phyloP scores from a whole-genome alignment of 1,284 basidiomycete species.

The Tausonia pullulans region DNA sequence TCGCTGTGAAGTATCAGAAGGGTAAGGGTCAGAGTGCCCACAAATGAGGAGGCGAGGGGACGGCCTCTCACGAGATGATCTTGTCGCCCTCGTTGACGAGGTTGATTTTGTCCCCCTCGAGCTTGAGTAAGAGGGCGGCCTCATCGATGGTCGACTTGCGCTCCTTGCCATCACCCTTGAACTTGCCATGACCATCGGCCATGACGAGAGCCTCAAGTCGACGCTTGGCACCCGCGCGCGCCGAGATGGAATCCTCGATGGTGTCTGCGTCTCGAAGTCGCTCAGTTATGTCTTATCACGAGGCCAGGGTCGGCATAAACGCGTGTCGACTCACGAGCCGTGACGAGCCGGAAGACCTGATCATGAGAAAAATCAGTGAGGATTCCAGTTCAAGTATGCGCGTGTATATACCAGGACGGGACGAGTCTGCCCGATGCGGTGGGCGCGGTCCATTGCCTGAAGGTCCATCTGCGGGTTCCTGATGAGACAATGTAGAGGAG shows the following conservation, averaged over 20 bases:
- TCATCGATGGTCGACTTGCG: constrained; percentile 57
- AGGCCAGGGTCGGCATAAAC: background rate
- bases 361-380: constrained; percentile 16
- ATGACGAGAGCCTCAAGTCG: constrained; percentile 90
- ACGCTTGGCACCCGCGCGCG: constrained; percentile 74
- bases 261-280: constrained; percentile 42
- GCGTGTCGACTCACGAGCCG: constrained; percentile 38
- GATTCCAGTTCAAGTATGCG: background rate
- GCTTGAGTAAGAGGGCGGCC: constrained; percentile 62
- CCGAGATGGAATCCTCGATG: constrained; percentile 82
- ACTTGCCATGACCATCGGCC: constrained; percentile 57
- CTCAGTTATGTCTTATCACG: background rate
- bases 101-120: constrained; percentile 81
- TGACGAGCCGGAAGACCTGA: constrained; percentile 70
- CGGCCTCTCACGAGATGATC: constrained; percentile 45
- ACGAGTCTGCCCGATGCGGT: constrained; percentile 85
- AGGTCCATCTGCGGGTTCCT: constrained; percentile 81
- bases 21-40: background rate
- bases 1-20: constrained; percentile 39
- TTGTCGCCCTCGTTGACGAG: constrained; percentile 66
- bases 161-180: constrained; percentile 42
- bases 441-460: constrained; percentile 90
- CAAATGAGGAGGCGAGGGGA: background rate
- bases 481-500: constrained; percentile 13
- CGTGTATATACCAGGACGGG: constrained; percentile 52